Evolutionary conservation across 148 eudicot species (phyloP).

Genomic region (Selenicereus undatus): DNA sequence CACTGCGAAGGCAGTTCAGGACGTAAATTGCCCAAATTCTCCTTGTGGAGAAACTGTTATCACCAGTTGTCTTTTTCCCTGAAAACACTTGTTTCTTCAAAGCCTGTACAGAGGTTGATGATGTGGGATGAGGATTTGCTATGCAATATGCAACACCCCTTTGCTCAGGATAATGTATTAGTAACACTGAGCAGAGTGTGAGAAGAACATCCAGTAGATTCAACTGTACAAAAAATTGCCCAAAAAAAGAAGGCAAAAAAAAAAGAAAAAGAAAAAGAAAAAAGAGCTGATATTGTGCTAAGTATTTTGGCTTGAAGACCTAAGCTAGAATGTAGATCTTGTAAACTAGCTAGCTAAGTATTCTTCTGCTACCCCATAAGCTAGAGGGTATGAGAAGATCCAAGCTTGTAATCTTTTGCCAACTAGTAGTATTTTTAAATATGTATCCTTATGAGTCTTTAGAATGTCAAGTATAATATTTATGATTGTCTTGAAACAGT

Average conservation of each 20-base stretch:
- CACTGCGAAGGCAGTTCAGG: conserved; percentile 42
- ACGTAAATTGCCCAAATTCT: conserved; percentile 9
- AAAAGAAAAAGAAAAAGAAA: background rate
- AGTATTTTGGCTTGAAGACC: background rate
- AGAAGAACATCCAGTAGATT: conserved; percentile 3
- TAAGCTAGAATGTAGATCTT: conserved; percentile 19
- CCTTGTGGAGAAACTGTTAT: background rate
- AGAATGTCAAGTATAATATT: too few relatives aligned
- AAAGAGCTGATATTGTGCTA: background rate
- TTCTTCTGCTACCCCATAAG: background rate
- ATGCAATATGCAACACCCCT: background rate
- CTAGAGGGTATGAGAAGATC: conserved; percentile 2
- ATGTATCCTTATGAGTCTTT: too few relatives aligned
- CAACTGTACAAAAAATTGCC: background rate
- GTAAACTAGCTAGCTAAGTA: conserved; percentile 11
- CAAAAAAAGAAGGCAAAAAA: background rate
- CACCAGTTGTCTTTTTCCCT: background rate
- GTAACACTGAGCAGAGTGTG: conserved; percentile 8
- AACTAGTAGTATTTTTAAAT: background rate
- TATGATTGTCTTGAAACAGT: too few relatives aligned
- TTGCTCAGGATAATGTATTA: conserved; percentile 20
- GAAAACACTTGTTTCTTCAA: background rate
- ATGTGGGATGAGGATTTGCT: conserved; percentile 12
- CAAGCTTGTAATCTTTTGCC: conserved; percentile 6
- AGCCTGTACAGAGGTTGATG: conserved; percentile 19